These are phyloP conservation scores for Parietichytrium sp. DNA, from an alignment of 108 stramenopile species.

Conservation along the genomic window DNA sequence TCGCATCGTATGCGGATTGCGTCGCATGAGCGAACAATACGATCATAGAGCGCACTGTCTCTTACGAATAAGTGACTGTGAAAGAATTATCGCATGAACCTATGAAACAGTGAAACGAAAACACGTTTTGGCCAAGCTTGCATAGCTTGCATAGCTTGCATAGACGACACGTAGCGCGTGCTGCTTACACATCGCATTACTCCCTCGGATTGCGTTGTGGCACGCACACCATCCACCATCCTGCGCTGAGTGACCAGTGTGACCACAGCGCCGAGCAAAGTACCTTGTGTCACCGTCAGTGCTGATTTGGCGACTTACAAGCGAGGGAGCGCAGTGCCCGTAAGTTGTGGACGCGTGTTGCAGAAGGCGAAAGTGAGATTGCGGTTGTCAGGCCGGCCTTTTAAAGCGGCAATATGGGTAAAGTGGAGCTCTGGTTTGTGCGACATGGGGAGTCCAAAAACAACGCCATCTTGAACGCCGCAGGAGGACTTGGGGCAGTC, in stretches of 20 bases:
- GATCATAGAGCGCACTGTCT: no score
- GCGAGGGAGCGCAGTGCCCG: not conserved
- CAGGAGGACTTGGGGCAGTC: not conserved
- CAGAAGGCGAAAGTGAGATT: no score
- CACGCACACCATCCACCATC: not conserved
- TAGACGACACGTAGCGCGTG: not conserved
- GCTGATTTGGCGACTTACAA: not conserved
- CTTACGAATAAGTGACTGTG: no score
- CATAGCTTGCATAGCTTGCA: not conserved
- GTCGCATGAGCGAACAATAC: no score
- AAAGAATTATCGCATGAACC: no score
- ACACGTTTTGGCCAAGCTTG: not conserved
- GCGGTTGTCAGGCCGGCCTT: no score
- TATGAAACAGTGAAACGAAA: not conserved
- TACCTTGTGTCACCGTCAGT: not conserved
- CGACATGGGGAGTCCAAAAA: slow-evolving; percentile 11
- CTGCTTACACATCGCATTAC: not conserved
- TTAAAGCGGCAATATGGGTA: no score
- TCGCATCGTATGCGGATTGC: no score
- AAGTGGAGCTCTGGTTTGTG: slow-evolving; percentile 32
- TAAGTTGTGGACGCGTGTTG: no score
- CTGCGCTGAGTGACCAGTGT: not conserved
- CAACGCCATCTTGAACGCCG: not conserved
- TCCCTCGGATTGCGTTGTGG: not conserved
- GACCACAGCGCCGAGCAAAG: no score